phyloP scores from a whole-genome alignment of 2,329 filamentous ascomycete genomes.

The Cladosporium sphaerospermum region DNA sequence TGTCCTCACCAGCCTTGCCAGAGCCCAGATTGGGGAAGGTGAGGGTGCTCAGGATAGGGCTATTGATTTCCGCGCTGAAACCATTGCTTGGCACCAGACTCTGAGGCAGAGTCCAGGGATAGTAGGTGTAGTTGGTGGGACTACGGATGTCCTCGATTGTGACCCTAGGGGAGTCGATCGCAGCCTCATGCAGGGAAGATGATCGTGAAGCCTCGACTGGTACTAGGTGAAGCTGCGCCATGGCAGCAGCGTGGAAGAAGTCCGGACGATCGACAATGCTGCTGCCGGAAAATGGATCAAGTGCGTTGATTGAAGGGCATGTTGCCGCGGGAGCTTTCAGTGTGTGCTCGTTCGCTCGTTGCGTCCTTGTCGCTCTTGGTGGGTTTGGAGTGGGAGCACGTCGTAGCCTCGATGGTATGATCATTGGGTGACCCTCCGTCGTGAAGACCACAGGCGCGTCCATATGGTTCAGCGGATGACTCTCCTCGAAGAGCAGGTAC shows the following conservation, averaged over 20 bases:
- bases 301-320: conserved; percentile 59
- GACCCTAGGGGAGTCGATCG: conserved; percentile 45
- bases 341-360: conserved; percentile 6
- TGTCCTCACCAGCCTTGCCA: conserved; percentile 13
- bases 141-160: conserved; percentile 50
- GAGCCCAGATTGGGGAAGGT: conserved; percentile 52
- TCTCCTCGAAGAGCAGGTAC: conserved; percentile 79
- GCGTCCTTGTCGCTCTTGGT: conserved; percentile 1
- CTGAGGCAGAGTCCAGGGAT: conserved; percentile 84
- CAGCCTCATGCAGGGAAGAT: conserved; percentile 50
- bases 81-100: conserved; percentile 70
- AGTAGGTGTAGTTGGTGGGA: conserved; percentile 74
- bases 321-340: conserved; percentile 26
- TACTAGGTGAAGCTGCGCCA: conserved; percentile 74
- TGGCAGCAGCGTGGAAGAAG: conserved; percentile 79
- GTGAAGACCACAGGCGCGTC: conserved; percentile 90
- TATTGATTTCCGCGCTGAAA: conserved; percentile 65
- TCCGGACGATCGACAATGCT: conserved; percentile 72
- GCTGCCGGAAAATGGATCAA: conserved; percentile 66
- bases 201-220: conserved; percentile 37
- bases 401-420: conserved; percentile 48
- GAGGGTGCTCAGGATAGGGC: conserved; percentile 65
- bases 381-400: background rate
- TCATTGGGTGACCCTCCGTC: conserved; percentile 88
- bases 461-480: conserved; percentile 79